Evolutionary conservation across 2,329 filamentous ascomycete genomes (phyloP), one percentile per base, ranked within the genome.

Genomic region (Talaromyces sp.): DNA sequence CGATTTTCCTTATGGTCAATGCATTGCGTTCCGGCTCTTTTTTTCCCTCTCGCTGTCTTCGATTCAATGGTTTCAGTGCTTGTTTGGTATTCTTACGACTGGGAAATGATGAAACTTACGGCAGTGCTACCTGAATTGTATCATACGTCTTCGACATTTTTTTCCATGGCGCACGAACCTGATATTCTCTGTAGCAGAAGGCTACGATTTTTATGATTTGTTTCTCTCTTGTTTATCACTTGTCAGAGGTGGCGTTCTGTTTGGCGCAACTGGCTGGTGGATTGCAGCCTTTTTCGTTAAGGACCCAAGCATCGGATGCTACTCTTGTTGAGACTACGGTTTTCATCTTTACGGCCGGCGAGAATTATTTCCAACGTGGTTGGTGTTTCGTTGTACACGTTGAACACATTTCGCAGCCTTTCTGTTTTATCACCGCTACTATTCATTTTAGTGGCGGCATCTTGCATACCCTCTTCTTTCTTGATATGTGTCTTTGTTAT

Each of bases 71-170:
- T 55, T 24, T 29, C 21, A 24, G 31, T 55, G 21, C 21, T 55
- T 43, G 14, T 35, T 61, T 62, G 57, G 51, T 59, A 38, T 56
- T 59, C 17, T 59, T 57, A 59, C 56, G 60, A 56, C 53, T 38
- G 55, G 50, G 52, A 58, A 43, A 55, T 56, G 59, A 62, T 54
- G 60, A 62, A 62, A 50, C 24, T 59, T 59, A 61, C 56, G 60
- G 41, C 53, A 55, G 50, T 51, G 56, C 50, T 61, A 52, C 52
- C 50, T 38, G 57, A 54, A 59, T 27, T 62, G 60, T 62, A 62
- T 54, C 57, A 62, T 62, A 62, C 53, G 46, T 62, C 54, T 54
- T 38, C 21, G 27, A 38, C 54, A 52, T 56, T 29, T 55, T 35
- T 55, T 55, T 29, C 48, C 27, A 31, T 52, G 48, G 27, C 27